phyloP scores from a whole-genome alignment of 257 asterid genomes.

The Datura wrightii region DNA sequence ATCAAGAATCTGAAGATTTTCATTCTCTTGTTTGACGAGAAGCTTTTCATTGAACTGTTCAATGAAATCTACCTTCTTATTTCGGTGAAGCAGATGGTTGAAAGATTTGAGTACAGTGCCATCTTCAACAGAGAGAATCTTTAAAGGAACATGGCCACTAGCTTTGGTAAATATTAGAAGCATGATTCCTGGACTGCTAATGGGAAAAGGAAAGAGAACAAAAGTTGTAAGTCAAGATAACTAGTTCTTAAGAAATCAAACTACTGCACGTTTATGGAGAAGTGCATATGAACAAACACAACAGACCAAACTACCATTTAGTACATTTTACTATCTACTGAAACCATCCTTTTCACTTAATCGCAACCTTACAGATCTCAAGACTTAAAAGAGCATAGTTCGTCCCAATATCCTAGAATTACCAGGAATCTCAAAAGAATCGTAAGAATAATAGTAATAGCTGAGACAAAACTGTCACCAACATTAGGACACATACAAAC shows the following conservation, averaged over 20 bases:
- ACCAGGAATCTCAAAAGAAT: background rate
- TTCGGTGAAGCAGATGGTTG: slow-evolving; percentile 41
- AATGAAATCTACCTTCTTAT: slow-evolving; percentile 44
- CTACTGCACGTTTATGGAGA: background rate
- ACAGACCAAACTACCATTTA: slow-evolving; percentile 9
- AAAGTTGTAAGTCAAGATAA: background rate
- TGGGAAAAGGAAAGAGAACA: background rate
- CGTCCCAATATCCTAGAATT: background rate
- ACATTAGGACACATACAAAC: background rate
- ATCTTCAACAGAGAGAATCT: slow-evolving; percentile 93
- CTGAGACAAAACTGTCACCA: background rate
- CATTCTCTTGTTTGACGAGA: slow-evolving; percentile 60
- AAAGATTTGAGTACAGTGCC: slow-evolving; percentile 71
- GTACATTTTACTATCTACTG: background rate
- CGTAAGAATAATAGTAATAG: background rate
- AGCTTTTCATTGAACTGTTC: slow-evolving; percentile 81
- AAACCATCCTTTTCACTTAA: slow-evolving; percentile 10
- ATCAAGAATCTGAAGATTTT: slow-evolving; percentile 45
- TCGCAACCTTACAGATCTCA: background rate
- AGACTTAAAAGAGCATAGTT: background rate
- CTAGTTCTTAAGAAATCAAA: background rate
- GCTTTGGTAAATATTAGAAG: slow-evolving; percentile 73
- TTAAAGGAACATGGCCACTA: slow-evolving; percentile 76
- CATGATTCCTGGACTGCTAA: slow-evolving; percentile 93
- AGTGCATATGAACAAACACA: background rate